Percentiles rank a stretch among this genome's conserved stretches.
phyloP scores from a whole-genome alignment of 805 yeast species.

The Candida fluviatilis region DNA sequence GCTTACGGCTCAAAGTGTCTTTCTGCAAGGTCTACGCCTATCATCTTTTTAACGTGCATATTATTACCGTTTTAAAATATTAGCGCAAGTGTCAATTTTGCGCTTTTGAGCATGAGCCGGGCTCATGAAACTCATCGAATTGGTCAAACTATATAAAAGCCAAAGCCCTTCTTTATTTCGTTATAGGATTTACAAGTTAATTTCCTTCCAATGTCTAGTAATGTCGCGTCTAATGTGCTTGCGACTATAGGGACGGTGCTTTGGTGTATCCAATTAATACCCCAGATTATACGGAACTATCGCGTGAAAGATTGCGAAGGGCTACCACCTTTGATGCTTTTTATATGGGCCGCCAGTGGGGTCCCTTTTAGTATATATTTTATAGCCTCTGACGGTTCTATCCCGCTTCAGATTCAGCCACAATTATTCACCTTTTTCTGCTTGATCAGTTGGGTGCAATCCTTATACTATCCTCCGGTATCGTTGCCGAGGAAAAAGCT shows the following conservation, averaged over 20 bases:
- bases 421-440: conserved; percentile 74
- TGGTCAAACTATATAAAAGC: too few species aligned
- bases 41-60: too few species aligned
- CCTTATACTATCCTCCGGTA: conserved; percentile 68
- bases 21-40: too few species aligned
- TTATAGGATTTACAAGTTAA: background rate
- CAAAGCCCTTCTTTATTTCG: too few species aligned
- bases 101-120: too few species aligned
- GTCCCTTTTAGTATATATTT: conserved; percentile 87
- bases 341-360: conserved; percentile 73
- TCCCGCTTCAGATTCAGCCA: conserved; percentile 85
- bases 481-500: conserved; percentile 32
- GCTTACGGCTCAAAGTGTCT: too few species aligned
- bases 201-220: conserved; percentile 18
- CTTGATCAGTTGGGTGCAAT: conserved; percentile 59
- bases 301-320: conserved; percentile 78
- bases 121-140: too few species aligned
- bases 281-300: conserved; percentile 77
- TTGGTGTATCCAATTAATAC: conserved; percentile 90
- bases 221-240: conserved; percentile 63
- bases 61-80: too few species aligned
- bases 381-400: conserved; percentile 60
- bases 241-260: conserved; percentile 87
- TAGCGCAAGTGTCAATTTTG: too few species aligned
- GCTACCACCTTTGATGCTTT: conserved; percentile 82